These are phyloP conservation scores for Areca catechu DNA, from an alignment of 176 grass and related monocot genomes.

Conservation along the genomic window DNA sequence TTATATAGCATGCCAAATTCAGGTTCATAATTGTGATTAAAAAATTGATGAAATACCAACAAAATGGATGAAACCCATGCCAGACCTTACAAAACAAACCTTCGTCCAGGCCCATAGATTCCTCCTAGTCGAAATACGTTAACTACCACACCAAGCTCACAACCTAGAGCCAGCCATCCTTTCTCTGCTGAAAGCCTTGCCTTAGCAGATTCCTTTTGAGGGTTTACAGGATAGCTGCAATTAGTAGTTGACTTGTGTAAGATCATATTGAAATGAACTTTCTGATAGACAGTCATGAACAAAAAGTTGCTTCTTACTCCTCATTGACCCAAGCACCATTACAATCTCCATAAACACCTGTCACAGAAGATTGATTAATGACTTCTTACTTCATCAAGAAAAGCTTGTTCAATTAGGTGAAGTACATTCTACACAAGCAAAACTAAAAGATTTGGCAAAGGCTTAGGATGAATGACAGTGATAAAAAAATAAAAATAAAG, in stretches of 20 bases:
- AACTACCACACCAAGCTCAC: conserved; percentile 36
- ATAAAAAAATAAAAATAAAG: too few species aligned
- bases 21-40: too few species aligned
- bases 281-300: neutral
- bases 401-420: neutral
- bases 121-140: conserved; percentile 79
- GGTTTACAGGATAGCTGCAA: conserved; percentile 58
- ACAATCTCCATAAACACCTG: conserved; percentile 98
- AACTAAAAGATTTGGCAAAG: too few species aligned
- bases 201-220: conserved; percentile 44
- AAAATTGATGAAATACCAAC: too few species aligned
- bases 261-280: neutral
- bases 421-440: too few species aligned
- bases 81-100: conserved; percentile 35
- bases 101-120: conserved; percentile 92
- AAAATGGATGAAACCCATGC: too few species aligned
- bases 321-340: conserved; percentile 63
- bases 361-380: conserved; percentile 1
- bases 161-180: conserved; percentile 49
- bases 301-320: conserved; percentile 36
- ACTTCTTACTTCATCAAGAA: neutral
- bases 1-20: too few species aligned
- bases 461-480: too few species aligned
- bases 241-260: neutral
- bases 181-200: conserved; percentile 61